Percentiles rank a stretch among this genome's conserved stretches.
phyloP scores from a whole-genome alignment of 768 basidiomycete genomes.

The Suillus plorans region DNA sequence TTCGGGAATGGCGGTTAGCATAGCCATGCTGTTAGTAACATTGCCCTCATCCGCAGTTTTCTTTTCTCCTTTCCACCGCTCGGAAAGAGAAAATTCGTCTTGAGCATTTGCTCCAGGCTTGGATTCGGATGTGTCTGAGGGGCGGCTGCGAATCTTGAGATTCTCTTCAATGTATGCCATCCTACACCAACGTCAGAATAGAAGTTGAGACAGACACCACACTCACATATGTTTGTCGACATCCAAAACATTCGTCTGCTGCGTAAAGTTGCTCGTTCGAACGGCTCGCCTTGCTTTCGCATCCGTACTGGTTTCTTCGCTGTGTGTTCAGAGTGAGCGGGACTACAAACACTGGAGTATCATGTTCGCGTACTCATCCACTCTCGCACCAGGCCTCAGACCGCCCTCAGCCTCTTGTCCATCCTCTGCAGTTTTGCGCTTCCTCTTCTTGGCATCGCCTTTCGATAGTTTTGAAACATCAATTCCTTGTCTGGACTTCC shows the following conservation, averaged over 20 bases:
- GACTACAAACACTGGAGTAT: neutral
- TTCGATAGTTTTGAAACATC: slow-evolving; percentile 81
- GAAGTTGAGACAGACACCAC: neutral
- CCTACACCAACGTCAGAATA: slow-evolving; percentile 44
- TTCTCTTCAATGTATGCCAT: slow-evolving; percentile 98
- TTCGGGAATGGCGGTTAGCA: slow-evolving; percentile 98
- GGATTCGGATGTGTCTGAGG: slow-evolving; percentile 46
- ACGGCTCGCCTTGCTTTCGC: slow-evolving; percentile 74
- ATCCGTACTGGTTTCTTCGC: slow-evolving; percentile 64
- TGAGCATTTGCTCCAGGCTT: slow-evolving; percentile 62
- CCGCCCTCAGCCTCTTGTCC: slow-evolving; percentile 52
- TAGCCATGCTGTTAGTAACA: slow-evolving; percentile 89
- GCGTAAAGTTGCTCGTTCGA: slow-evolving; percentile 90
- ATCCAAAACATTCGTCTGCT: slow-evolving; percentile 93
- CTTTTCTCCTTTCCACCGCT: slow-evolving; percentile 61
- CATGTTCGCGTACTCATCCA: slow-evolving; percentile 48
- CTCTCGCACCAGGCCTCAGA: slow-evolving; percentile 50
- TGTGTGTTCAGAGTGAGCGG: slow-evolving; percentile 20
- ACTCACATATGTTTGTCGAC: slow-evolving; percentile 98
- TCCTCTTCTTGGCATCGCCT: slow-evolving; percentile 77
- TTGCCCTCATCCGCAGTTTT: slow-evolving; percentile 78
- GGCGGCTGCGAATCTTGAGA: slow-evolving; percentile 68
- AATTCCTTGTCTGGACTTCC: slow-evolving; percentile 76
- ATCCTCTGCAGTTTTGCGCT: slow-evolving; percentile 48
- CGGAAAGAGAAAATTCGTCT: slow-evolving; percentile 74